phyloP scores from a whole-genome alignment of 345 rosid species.

The Aurinia saxatilis region DNA sequence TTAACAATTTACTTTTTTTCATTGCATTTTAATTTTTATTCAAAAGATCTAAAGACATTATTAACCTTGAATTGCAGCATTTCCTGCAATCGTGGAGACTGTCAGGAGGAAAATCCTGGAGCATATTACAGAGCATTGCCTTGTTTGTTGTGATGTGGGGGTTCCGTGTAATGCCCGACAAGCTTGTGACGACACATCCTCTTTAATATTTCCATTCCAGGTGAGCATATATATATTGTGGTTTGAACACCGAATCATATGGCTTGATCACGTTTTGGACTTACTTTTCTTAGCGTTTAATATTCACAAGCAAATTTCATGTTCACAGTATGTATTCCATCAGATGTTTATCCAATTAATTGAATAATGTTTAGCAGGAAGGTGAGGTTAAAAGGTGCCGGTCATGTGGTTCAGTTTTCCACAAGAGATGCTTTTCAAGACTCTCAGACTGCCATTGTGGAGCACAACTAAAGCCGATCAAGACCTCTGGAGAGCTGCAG shows the following conservation, averaged over 20 bases:
- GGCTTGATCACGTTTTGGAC: too few relatives aligned
- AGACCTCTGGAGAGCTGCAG: constrained; percentile 28
- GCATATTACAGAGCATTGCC: constrained; percentile 86
- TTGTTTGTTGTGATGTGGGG: constrained; percentile 92
- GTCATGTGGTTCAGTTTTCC: constrained; percentile 57
- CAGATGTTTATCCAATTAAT: background rate
- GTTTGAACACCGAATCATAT: background rate
- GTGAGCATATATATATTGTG: constrained; percentile 29
- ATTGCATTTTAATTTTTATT: background rate
- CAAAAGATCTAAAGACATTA: constrained; percentile 12
- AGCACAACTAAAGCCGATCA: constrained; percentile 29
- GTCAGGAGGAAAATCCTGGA: constrained; percentile 67
- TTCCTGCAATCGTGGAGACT: constrained; percentile 72
- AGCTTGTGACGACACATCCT: constrained; percentile 84
- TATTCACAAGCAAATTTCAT: background rate
- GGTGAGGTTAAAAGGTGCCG: constrained; percentile 55
- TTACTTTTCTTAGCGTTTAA: background rate
- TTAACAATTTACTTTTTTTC: background rate
- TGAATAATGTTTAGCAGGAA: constrained; percentile 47
- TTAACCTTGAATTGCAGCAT: constrained; percentile 45
- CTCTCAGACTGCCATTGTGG: constrained; percentile 69
- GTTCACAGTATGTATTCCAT: background rate
- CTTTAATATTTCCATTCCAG: constrained; percentile 95
- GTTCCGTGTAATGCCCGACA: constrained; percentile 79
- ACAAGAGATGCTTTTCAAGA: constrained; percentile 65